Evolutionary conservation across 2,329 filamentous ascomycete species (phyloP), one percentile per base, ranked within the genome.

Genomic region (Botrytis aclada): DNA sequence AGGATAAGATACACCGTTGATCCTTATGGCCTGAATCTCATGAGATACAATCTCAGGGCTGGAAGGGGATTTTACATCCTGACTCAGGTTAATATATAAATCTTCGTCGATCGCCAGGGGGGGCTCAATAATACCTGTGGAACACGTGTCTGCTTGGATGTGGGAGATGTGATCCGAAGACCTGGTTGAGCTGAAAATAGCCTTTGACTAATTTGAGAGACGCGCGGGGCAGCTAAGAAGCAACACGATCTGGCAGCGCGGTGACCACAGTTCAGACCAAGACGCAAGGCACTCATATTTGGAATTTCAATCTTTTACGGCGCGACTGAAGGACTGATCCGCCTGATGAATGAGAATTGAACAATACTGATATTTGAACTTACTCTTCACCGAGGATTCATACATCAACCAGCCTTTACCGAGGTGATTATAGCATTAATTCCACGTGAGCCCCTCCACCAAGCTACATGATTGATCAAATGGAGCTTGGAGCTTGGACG

Each of bases 181-280:
- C 34, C 39, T 67, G 34, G 8, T 25, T 56, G 45, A 29, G 9
- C 25, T 18, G 47, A 20, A 29, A 41, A 69, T 6, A 56, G 22
- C n/a, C 47, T 67, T 41, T 12, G 65, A 56, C 54, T 37, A 43
- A 41, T 32, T 22, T 39, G 47, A 25, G 47, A 69, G 47, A 69
- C 7, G 5, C 65, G 34, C 18, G 51, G 37, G 25, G 34, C 25
- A 56, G 47, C 37, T 51, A 56, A 32, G 32, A 65, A 43, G 29
- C 43, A 18, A 29, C 69, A 39, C 54, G 58, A 54, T 71, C 32
- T 51, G 32, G 32, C 37, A 39, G 58, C 43, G 65, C 32, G 69
- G 29, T 22, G 61, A 71, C 58, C 29, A 43, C 32, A 71, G 41
- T 56, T 56, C 12, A 69, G 51, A 37, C 65, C 65, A 56, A 69